Evolutionary conservation across 1,284 basidiomycete genomes (phyloP), one percentile per base, ranked within the genome.

Genomic region (Chalciporus sp.): DNA sequence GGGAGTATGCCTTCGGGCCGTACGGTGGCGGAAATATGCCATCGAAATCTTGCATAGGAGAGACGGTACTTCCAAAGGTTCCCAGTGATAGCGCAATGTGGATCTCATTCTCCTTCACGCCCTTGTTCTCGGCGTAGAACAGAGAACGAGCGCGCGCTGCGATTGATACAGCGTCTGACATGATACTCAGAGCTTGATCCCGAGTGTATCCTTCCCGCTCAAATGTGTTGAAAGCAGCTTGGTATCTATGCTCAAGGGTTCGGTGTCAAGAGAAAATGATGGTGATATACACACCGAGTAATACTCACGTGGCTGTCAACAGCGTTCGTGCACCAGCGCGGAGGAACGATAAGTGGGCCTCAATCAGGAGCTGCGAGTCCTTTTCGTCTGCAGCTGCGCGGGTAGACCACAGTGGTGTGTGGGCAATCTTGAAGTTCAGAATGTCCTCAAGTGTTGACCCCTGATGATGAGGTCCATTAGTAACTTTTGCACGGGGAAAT

Each of bases 21-120:
- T 81, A 90, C 0, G 89, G 89, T 0, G 86, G 84, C 1, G 90
- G 88, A 62, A 91, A 92, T 58, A 82, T 74, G 7, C 88, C 90
- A 54, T 79, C 76, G 62, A 86, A 92, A 65, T 93, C 90, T 61
- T 91, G 86, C 27, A 85, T 80, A 0, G 86, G 84, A 7, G 70
- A 67, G 14, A 91, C 73, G 2, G 81, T 85, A 1, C 88, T 85
- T 35, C 91, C 90, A 61, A 82, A 92, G 0, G 89, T 84, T 8
- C 91, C 90, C 17, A 93, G 72, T 4, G 88, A 88, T 3, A 94
- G 76, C 0, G 82, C 86, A 43, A 92, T 78, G 42, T 72, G 73
- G 45, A 77, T 67, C 35, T 66, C 65, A 23, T 55, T 47, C 39
- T 17, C 40, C 20, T 27, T 44, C 29, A 57, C 45, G 45, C 33